Conservation (phyloP, 148 eudicot genomes). For the Rhododendron vialii region DNA sequence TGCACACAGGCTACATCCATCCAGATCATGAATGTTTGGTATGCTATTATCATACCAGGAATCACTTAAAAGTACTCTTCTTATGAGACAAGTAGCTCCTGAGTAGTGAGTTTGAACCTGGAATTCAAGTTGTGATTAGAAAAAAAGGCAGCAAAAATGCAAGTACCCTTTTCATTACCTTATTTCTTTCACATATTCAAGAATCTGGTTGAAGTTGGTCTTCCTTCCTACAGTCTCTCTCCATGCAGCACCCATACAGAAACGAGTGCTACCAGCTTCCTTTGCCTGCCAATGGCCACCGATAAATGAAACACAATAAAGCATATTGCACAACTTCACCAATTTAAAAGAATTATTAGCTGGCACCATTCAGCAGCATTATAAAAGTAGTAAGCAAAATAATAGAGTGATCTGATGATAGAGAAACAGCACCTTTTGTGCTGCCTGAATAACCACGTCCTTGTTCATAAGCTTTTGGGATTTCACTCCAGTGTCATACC, state of each 20-base stretch:
- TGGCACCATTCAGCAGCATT: neutral
- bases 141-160: neutral
- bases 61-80: neutral
- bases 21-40: neutral
- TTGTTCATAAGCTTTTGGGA: constrained; percentile 77
- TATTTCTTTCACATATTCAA: constrained; percentile 96
- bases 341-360: neutral
- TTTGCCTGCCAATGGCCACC: constrained; percentile 60
- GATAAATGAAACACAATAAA: neutral
- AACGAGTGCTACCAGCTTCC: constrained; percentile 97
- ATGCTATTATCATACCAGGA: neutral
- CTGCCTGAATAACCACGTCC: constrained; percentile 79
- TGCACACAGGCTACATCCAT: neutral
- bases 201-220: constrained; percentile 93
- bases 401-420: neutral
- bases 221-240: constrained; percentile 96
- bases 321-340: neutral
- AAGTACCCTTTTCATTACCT: constrained; percentile 38
- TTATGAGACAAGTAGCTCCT: neutral
- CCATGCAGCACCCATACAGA: constrained; percentile 99
- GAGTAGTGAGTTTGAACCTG: neutral
- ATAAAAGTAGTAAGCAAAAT: neutral
- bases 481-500: constrained; percentile 79
- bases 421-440: constrained; percentile 53
- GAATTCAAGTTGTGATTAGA: neutral